Evolutionary conservation across 305 asterid genomes (phyloP), one percentile per base, ranked within the genome.

Genomic region (Fraxinus nigra): DNA sequence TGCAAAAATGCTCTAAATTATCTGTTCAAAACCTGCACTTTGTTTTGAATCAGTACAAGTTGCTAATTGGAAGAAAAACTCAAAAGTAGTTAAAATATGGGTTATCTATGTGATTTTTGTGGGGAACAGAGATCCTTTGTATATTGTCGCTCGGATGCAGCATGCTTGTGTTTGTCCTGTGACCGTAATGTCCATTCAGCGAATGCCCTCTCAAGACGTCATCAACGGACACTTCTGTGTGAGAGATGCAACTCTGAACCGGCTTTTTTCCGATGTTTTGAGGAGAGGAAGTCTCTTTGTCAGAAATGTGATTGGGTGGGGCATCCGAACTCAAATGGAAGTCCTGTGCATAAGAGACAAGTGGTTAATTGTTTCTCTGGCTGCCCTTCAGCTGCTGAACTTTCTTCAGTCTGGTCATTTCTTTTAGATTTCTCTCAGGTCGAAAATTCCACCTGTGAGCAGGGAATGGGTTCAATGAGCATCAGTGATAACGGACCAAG

Each of bases 171-270:
- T 72, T 83, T 91, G 67, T 88, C 95, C 56, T 91, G 95, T 74
- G 95, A 91, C 72, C 90, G 89, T 13, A 90, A 81, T 65, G 86
- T 91, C 76, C 95, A 91, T 86, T 91, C 92, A 40, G 95, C 95
- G 76, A 91, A 90, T 81, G 87, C 91, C 69, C 90, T 91, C 82
- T 89, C 95, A 35, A 88, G 81, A 13, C 92, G 95, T 40, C 95
- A 91, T 83, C 83, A 85, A 9, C 87, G 95, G 78, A 88, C 95
- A 54, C 91, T 91, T 48, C 79, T 90, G 51, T 91, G 95, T n/a
- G 93, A 88, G 77, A 90, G 91, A 80, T 91, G 95, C 75, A 81
- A 85, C 80, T 59, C 63, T 40, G 88, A 89, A 80, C 92, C 95
- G 10, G 92, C 92, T 72, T 43, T 85, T 51, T 85, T 85, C 30